Evolutionary conservation across 2,329 filamentous ascomycete species (phyloP), one percentile per base, ranked within the genome.

Genomic region (Colletotrichum sp.): DNA sequence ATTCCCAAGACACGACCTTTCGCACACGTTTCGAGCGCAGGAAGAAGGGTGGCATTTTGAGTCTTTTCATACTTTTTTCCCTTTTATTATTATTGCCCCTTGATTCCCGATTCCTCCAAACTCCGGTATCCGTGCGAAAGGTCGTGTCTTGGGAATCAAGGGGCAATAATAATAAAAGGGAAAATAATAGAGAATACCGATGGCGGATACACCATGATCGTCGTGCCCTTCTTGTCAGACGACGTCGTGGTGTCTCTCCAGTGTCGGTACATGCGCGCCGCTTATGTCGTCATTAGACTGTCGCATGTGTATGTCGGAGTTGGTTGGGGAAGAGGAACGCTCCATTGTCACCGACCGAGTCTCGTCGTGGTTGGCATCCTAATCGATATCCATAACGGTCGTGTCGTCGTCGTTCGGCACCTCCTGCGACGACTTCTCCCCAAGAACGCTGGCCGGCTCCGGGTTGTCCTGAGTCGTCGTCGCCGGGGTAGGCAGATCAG

Each of bases 331-430:
- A 15, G 34, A 16, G 21, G 44, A 16, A 52, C 60, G 16, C 4
- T 34, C 60, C 16, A 36, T 18, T 21, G 15, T 34, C 16, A 32
- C 36, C 32, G 52, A 32, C n/a, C 21, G 55, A 32, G 55, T 34
- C 28, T 39, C 15, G 18, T 36, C 6, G 30, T 36, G 30, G 59
- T 32, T 69, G n/a, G 8, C 44, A 52, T 21, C 21, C 79, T 80
- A 86, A 69, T 87, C 86, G 26, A 87, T 80, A 30, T 87, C 86
- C 86, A 87, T 87, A 12, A 80, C 76, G 52, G 82, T 80, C 75
- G 86, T 84, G 30, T 81, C 83, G 55, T 85, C 82, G 64, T 86
- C 74, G 36, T 59, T 65, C 8, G 65, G 64, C 5, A 65, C 36
- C 26, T 76, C 74, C 28, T 74, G 39, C 78, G 82, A 57, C 76